Evolutionary conservation across 202 grass and related monocot genomes (phyloP).

Genomic region (Hordeum pubiflorum): DNA sequence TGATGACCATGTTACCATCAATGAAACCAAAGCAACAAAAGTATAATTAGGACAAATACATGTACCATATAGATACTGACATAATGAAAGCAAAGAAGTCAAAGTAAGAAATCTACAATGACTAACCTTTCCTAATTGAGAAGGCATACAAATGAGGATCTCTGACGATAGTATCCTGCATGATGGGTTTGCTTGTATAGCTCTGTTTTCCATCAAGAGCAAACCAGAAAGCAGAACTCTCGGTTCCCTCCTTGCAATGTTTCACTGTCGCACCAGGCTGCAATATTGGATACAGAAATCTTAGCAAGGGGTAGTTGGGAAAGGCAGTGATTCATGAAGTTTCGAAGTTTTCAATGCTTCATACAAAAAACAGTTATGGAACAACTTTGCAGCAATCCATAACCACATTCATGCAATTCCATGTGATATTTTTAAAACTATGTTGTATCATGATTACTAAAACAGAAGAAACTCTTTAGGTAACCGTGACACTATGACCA

Average conservation of each 20-base stretch:
- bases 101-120: slow-evolving; percentile 21
- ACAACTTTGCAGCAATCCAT: neutral
- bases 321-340: neutral
- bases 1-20: slow-evolving; percentile 20
- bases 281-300: slow-evolving; percentile 35
- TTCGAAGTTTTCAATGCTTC: slow-evolving; percentile 4
- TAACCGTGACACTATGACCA: neutral
- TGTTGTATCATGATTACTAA: neutral
- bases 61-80: slow-evolving; percentile 18
- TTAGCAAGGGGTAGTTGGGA: slow-evolving; percentile 11
- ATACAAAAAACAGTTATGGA: neutral
- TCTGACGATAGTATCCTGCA: slow-evolving; percentile 61
- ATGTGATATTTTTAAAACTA: neutral
- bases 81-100: slow-evolving; percentile 9
- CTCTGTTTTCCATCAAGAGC: slow-evolving; percentile 91
- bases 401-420: neutral
- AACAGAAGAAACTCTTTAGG: neutral
- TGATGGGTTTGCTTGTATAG: slow-evolving; percentile 49
- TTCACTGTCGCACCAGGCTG: slow-evolving; percentile 74
- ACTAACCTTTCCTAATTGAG: slow-evolving; percentile 72
- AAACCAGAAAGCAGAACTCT: slow-evolving; percentile 99
- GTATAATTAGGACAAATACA: slow-evolving; percentile 25
- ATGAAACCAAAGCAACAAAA: slow-evolving; percentile 34
- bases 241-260: slow-evolving; percentile 91
- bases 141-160: slow-evolving; percentile 87